Base-by-base conservation (phyloP, 2,329 filamentous ascomycete genomes). In the Zymoseptoria pseudotritici region DNA sequence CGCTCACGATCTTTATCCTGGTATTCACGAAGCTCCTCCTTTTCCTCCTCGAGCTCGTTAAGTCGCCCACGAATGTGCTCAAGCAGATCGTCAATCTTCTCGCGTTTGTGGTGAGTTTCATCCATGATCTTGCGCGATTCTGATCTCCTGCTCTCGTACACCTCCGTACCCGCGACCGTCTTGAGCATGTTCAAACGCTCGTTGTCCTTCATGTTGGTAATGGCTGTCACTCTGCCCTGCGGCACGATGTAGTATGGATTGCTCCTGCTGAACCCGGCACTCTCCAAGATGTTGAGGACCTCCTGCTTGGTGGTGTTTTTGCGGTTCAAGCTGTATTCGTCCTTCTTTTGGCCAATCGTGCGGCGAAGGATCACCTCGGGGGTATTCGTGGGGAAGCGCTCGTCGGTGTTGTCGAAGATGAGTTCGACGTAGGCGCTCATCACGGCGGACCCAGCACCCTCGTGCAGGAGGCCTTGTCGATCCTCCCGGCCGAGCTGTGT, bases 351-450 rank as follows among this genome's bases (percentile, higher is more conserved):
- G 56, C 93, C 94, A 74, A 99, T 99, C 0, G 94, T 97, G 52
- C 94, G 89, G 63, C 95, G 89, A 60, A 99, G 79, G 50, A 94
- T 87, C 54, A 97, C 85, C 74, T 99, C 93, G 61, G 91, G 88
- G 72, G 91, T 94, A 67, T 90, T 90, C 9, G 91, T 97, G 42
- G 91, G 91, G 71, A 99, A 97, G 69, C 94, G 90, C 69, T 95
- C 91, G 73, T 99, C 93, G 69, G 85, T 90, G 73, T 99, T 99
- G 82, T 99, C 94, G 75, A 99, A 99, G 66, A 97, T 96, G 70
- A 99, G 90, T 77, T 99, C 94, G 61, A 99, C 95, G 70, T 97
- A 99, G n/a, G 94, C 95, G 54, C 92, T 96, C 90, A 97, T 96
- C 70, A 99, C 93, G 17, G 94, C 94, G 3, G 93, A 96, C 42